Evolutionary conservation across 2,329 filamentous ascomycete species (phyloP).

Genomic region (Fusarium tricinctum): DNA sequence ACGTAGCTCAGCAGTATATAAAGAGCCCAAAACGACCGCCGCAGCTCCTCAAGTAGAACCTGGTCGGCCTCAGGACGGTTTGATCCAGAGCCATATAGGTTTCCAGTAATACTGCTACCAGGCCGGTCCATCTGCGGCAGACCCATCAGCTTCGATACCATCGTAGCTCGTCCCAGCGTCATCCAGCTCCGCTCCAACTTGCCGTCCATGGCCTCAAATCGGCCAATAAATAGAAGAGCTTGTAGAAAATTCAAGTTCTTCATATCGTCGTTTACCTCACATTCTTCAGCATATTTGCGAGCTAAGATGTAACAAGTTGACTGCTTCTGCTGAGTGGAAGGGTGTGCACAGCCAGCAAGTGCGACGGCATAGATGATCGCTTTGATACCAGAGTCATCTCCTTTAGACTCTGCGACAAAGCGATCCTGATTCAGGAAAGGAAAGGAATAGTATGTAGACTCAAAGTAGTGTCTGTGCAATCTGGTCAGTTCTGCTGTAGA

Average conservation of each 20-base stretch:
- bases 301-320: background rate
- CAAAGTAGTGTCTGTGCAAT: constrained; percentile 7
- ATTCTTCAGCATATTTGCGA: background rate
- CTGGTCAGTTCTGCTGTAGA: background rate
- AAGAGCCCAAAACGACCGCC: no score
- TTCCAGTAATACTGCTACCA: no score
- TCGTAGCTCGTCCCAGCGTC: constrained; percentile 1
- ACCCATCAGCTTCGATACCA: background rate
- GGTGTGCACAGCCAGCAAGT: constrained; percentile 3
- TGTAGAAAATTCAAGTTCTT: background rate
- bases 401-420: background rate
- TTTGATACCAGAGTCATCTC: background rate
- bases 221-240: background rate
- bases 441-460: background rate
- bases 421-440: background rate
- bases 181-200: constrained; percentile 3
- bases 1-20: no score
- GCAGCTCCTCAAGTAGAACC: no score
- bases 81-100: no score
- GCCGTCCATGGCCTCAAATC: background rate
- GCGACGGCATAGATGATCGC: constrained; percentile 1
- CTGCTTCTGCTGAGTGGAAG: background rate
- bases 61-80: no score
- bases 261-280: background rate
- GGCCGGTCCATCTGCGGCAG: background rate